Conservation (phyloP, 106 monocot genomes). For the Dendrobium catenatum region DNA sequence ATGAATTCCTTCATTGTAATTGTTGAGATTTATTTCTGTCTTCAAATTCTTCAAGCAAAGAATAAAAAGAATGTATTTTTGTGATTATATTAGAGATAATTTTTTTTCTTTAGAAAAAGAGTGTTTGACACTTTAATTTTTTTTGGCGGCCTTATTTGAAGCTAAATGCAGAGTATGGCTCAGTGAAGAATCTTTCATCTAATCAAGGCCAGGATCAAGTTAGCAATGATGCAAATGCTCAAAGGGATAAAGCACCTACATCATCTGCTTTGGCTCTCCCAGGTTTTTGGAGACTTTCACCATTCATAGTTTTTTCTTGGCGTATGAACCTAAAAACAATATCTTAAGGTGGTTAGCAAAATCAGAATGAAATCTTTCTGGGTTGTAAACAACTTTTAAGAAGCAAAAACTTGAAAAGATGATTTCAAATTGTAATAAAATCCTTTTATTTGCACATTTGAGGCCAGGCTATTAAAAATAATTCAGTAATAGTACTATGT, state of each 20-base stretch:
- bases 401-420: background rate
- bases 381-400: background rate
- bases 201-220: constrained; percentile 25
- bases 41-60: background rate
- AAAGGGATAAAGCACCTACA: constrained; percentile 24
- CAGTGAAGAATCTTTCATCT: constrained; percentile 35
- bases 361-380: background rate
- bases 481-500: too few relatives aligned
- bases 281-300: constrained; percentile 26
- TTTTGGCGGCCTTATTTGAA: constrained; percentile 13
- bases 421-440: background rate
- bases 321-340: background rate
- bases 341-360: background rate
- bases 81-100: background rate
- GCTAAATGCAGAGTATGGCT: constrained; percentile 77
- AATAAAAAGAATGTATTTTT: background rate
- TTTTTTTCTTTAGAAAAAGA: background rate
- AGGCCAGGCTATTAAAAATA: too few relatives aligned
- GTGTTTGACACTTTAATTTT: background rate
- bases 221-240: constrained; percentile 10
- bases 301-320: background rate
- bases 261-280: constrained; percentile 53
- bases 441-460: background rate
- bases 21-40: background rate
- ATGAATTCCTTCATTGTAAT: background rate